phyloP scores from a whole-genome alignment of 805 yeast genomes.

The Candida dendrica region DNA sequence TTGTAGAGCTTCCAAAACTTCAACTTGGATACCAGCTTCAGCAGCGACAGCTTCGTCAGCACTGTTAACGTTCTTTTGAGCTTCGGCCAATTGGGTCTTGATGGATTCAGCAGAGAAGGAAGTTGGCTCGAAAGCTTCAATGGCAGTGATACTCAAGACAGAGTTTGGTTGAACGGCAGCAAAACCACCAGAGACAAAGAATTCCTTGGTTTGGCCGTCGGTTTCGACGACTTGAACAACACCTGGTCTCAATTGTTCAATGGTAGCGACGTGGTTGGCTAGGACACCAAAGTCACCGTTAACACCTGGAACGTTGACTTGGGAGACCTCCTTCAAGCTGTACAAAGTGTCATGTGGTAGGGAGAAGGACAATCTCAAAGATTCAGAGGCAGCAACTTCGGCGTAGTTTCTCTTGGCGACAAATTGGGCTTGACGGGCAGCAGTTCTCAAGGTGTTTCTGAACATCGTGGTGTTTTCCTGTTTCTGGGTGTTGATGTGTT shows the following conservation, averaged over 20 bases:
- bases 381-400: slow-evolving; percentile 67
- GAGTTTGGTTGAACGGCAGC: slow-evolving; percentile 96
- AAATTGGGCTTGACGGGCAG: slow-evolving; percentile 34
- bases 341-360: slow-evolving; percentile 76
- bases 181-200: slow-evolving; percentile 92
- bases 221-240: slow-evolving; percentile 84
- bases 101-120: slow-evolving; percentile 76
- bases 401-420: slow-evolving; percentile 82
- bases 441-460: slow-evolving; percentile 21
- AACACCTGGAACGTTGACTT: slow-evolving; percentile 93
- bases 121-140: slow-evolving; percentile 91
- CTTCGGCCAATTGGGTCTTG: slow-evolving; percentile 79
- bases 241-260: slow-evolving; percentile 95
- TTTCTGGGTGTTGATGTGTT: background rate
- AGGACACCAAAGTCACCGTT: slow-evolving; percentile 95
- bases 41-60: slow-evolving; percentile 86
- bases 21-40: slow-evolving; percentile 91
- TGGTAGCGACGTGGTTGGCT: slow-evolving; percentile 96
- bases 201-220: slow-evolving; percentile 65
- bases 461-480: slow-evolving; percentile 12
- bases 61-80: slow-evolving; percentile 82
- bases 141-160: slow-evolving; percentile 80
- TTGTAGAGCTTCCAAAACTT: slow-evolving; percentile 91
- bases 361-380: slow-evolving; percentile 81
- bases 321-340: slow-evolving; percentile 40